A percentile compares a stretch with the other conserved stretches of the same genome.
These are phyloP conservation scores for Pleodorina starrii DNA, from an alignment of 139 green algal species.

Conservation along the genomic window DNA sequence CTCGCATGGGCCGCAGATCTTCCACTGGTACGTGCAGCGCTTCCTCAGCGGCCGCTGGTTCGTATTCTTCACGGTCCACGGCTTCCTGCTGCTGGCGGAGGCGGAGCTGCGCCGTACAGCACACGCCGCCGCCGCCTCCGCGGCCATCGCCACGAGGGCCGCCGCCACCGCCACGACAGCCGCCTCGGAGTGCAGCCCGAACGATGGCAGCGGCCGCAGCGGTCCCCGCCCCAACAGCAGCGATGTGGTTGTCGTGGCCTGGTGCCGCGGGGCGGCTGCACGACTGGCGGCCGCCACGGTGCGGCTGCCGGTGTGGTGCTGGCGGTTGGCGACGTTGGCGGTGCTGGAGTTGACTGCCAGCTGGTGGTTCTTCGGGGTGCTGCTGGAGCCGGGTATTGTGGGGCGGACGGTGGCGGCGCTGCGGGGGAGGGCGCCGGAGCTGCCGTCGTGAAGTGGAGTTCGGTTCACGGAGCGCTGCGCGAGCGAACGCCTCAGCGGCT, in stretches of 20 bases:
- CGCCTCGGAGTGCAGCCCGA: neutral
- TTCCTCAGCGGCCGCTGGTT: neutral
- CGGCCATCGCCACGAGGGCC: neutral
- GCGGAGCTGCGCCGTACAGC: neutral
- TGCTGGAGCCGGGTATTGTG: conserved; percentile 37
- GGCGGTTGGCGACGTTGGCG: conserved; percentile 5
- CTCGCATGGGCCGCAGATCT: too few relatives aligned
- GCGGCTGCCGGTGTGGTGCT: neutral
- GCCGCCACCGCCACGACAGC: neutral
- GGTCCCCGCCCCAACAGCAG: neutral
- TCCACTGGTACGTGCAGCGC: conserved; percentile 35
- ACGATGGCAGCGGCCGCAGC: neutral
- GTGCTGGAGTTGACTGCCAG: conserved; percentile 32
- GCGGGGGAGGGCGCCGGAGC: neutral
- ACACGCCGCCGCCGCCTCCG: neutral
- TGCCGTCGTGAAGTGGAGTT: too few relatives aligned
- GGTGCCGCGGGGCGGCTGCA: neutral
- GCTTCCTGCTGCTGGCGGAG: conserved; percentile 30
- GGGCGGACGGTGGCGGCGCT: neutral
- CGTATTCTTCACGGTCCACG: conserved; percentile 41
- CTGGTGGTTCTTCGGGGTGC: conserved; percentile 35
- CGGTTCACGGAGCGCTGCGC: too few relatives aligned
- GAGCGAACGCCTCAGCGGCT: too few relatives aligned
- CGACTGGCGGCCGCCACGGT: neutral
- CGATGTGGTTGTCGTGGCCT: neutral